Evolutionary conservation across 768 basidiomycete species (phyloP), one percentile per base, ranked within the genome.

Genomic region (Clathrus columnatus): DNA sequence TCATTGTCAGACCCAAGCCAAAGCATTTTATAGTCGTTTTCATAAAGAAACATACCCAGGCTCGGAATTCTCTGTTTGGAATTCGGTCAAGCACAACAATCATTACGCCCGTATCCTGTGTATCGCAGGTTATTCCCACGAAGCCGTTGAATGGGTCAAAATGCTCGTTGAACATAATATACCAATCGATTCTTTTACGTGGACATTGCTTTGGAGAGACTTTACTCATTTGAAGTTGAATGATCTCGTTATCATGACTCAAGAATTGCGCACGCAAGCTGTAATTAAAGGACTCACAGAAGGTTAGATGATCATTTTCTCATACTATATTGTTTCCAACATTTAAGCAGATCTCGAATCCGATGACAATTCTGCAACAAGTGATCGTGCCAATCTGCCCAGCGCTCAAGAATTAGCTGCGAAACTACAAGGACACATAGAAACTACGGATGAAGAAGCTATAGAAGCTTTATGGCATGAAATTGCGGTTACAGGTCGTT

Each of bases 71-170:
- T 47, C 54, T 21, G 18, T 28, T 11, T 55, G 46, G 45, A 29
- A 55, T 21, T 14, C 54, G 14, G 46, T 27, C 20, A 55, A 55
- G 28, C 48, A 20, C 26, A 44, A 55, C 24, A 30, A 30, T 23
- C 11, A 27, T 8, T 55, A 36, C 21, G 11, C 48, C 16, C 21
- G 54, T 5, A 29, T 30, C 5, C 29, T 55, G 4, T 55, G 54
- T 27, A 21, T 55, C 29, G 42, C 54, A 20, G 54, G 54, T 2
- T 46, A 55, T 30, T 17, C 42, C n/a, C 45, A 55, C n/a, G 43
- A 17, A 2, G 44, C 45, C 4, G n/a, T 55, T 10, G 54, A 48
- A 11, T 36, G 46, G 45, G 7, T 29, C 16, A 21, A 55, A 16
- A 26, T 48, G 18, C 17, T 55, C 17, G 5, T 20, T 8, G 23